Evolutionary conservation across 2,329 filamentous ascomycete genomes (phyloP), one percentile per base, ranked within the genome.

Genomic region (Colletotrichum spinosum): DNA sequence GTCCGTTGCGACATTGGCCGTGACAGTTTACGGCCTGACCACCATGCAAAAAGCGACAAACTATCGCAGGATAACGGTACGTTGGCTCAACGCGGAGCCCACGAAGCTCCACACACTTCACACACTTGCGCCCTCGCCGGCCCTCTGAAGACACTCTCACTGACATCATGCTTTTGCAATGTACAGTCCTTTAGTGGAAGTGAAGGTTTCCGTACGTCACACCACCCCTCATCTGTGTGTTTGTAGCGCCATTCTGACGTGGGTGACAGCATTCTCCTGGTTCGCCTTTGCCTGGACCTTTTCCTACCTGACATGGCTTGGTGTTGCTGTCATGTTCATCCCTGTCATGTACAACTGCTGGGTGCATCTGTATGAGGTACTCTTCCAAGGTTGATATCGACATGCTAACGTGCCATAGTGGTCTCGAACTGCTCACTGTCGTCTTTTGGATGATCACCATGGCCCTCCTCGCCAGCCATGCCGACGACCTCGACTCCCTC

Each of bases 281-380:
- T 69, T 69, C 11, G 49, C 63, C 4, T 69, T 69, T 25, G 52
- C 67, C 33, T 69, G 68, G 68, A 68, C 67, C 13, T 67, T 67
- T 35, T 61, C 55, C 41, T 69, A 69, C 37, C n/a, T 69, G 42
- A 58, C 59, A 46, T 69, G 68, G 68, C 55, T 68, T 8, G 62
- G 63, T 11, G 53, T 67, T 12, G 68, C 68, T 2, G 59, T 68
- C 9, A 46, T 65, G 17, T 60, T 68, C 54, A 59, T 67, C 4
- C 68, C 68, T 9, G 56, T 67, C 39, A 67, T 68, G 68, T 69
- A 69, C 63, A 69, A 69, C 37, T 68, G 63, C 38, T 69, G 68
- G 68, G 68, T 68, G 15, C 68, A 69, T 45, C 63, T 69, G 68
- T 69, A 60, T 15, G 66, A 13, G 6, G 2, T 4, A 12, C 37